Evolutionary conservation across 1,284 basidiomycete species (phyloP).

Genomic region (Leccinum variabile): DNA sequence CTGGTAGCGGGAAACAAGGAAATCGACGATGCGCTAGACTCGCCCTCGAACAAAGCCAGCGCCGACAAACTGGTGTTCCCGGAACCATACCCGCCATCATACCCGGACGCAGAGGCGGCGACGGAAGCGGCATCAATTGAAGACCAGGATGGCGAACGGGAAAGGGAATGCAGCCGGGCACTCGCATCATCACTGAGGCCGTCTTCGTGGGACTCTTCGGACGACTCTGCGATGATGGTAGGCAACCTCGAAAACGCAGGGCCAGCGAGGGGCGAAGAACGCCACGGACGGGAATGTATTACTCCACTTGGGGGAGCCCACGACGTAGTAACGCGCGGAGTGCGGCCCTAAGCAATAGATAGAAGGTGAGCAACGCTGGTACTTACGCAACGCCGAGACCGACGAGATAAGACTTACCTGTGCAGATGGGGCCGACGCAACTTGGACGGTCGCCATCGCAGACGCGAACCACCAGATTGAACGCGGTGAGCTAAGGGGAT

Average conservation of each 20-base stretch:
- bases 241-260: constrained; percentile 30
- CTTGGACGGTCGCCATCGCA: constrained; percentile 9
- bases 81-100: constrained; percentile 7
- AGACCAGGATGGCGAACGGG: constrained; percentile 14
- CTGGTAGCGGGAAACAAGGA: constrained; percentile 14
- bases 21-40: constrained; percentile 29
- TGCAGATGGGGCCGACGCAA: not conserved
- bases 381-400: not conserved
- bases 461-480: not conserved
- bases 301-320: constrained; percentile 13
- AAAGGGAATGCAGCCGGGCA: not conserved
- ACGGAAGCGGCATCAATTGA: constrained; percentile 19
- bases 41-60: constrained; percentile 14
- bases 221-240: constrained; percentile 21
- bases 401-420: constrained; percentile 16
- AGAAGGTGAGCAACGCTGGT: not conserved
- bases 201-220: constrained; percentile 20
- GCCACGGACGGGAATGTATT: constrained; percentile 28
- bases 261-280: constrained; percentile 32
- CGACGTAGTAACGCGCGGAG: constrained; percentile 13
- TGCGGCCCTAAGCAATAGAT: constrained; percentile 20
- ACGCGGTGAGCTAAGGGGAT: not conserved
- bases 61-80: constrained; percentile 18
- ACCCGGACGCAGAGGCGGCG: constrained; percentile 16
- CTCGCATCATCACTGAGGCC: not conserved